Conservation (phyloP, 1,139 yeast species). For the Groenewaldozyma auringiensis region DNA sequence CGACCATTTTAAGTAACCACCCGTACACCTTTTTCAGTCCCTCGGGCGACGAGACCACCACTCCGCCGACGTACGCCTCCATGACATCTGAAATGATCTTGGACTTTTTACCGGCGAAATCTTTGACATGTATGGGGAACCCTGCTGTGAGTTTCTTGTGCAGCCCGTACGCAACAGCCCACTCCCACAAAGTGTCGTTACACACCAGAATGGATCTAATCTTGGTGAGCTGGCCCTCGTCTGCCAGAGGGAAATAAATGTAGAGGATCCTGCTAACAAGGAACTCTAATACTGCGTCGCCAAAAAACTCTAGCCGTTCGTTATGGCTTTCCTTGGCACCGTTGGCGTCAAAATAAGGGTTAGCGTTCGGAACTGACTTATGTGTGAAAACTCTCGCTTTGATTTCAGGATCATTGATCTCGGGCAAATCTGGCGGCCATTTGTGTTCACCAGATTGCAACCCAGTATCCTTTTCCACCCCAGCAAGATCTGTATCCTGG, state of each 20-base stretch:
- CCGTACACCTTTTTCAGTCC: slow-evolving; percentile 43
- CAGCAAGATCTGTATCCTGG: background rate
- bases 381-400: slow-evolving; percentile 73
- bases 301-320: slow-evolving; percentile 87
- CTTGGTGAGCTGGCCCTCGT: slow-evolving; percentile 76
- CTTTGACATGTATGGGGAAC: slow-evolving; percentile 22
- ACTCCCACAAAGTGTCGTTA: slow-evolving; percentile 63
- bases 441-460: slow-evolving; percentile 1
- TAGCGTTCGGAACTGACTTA: slow-evolving; percentile 59
- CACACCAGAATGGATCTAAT: slow-evolving; percentile 66
- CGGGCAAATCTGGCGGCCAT: slow-evolving; percentile 64
- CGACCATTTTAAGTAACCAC: slow-evolving; percentile 55
- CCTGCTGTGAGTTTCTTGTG: slow-evolving; percentile 46
- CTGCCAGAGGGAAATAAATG: slow-evolving; percentile 55
- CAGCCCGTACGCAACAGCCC: slow-evolving; percentile 65
- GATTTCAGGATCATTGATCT: slow-evolving; percentile 51
- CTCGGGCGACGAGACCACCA: slow-evolving; percentile 49
- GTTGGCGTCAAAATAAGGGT: slow-evolving; percentile 41
- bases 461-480: background rate
- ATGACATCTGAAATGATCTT: slow-evolving; percentile 71
- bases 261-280: slow-evolving; percentile 63
- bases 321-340: slow-evolving; percentile 64
- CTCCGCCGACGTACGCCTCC: slow-evolving; percentile 88
- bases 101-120: slow-evolving; percentile 19
- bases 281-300: slow-evolving; percentile 79